These are phyloP conservation scores for Talaromyces thailandensis DNA, from an alignment of 495 filamentous ascomycete species.

Conservation along the genomic window DNA sequence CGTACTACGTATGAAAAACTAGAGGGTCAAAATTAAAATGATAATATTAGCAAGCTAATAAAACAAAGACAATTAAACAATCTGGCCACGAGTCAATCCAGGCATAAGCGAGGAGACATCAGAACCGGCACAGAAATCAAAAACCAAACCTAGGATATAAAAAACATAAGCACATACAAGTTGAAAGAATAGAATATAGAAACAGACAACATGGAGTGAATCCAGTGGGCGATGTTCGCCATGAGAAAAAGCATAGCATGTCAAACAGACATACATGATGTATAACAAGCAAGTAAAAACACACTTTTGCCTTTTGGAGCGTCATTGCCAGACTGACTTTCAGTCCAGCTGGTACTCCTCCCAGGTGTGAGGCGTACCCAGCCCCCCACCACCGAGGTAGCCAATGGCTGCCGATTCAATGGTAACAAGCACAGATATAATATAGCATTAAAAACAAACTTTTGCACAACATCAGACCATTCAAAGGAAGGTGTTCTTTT, in stretches of 20 bases:
- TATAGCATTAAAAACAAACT: constrained; percentile 11
- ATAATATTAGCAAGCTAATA: constrained; percentile 5
- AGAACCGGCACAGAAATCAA: constrained; percentile 38
- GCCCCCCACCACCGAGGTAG: constrained; percentile 19
- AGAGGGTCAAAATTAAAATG: not conserved
- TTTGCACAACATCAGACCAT: constrained; percentile 1
- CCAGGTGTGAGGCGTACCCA: constrained; percentile 19
- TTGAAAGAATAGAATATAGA: constrained; percentile 13
- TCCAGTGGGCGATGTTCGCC: constrained; percentile 3
- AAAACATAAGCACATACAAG: constrained; percentile 9
- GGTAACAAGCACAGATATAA: constrained; percentile 7
- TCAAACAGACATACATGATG: constrained; percentile 1
- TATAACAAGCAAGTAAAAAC: constrained; percentile 14
- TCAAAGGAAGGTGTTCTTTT: not conserved
- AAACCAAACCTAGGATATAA: constrained; percentile 8
- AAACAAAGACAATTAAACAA: constrained; percentile 10
- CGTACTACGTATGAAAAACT: not conserved
- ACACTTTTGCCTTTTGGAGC: constrained; percentile 21
- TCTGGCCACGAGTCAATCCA: constrained; percentile 49
- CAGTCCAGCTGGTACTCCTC: constrained; percentile 17
- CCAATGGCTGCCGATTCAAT: constrained; percentile 6
- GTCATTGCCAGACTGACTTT: constrained; percentile 13
- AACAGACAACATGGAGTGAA: constrained; percentile 12
- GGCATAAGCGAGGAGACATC: constrained; percentile 36
- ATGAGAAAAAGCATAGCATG: not conserved